These are phyloP conservation scores for Gentiana straminea DNA, from an alignment of 257 asterid genomes.

Conservation along the genomic window DNA sequence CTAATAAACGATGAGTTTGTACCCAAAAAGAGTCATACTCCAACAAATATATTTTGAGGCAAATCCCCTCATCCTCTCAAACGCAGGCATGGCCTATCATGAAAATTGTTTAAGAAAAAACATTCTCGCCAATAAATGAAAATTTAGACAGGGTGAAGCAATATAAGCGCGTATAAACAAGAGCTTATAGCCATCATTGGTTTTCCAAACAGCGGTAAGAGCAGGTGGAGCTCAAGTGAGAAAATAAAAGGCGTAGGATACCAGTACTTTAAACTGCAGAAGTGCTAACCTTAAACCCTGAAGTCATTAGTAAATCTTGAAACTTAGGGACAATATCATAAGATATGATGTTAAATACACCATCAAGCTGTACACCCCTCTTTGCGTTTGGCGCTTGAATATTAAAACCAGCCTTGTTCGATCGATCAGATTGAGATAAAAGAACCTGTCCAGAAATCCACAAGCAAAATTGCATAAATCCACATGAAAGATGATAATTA, in stretches of 20 bases:
- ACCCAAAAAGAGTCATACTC: too few relatives aligned
- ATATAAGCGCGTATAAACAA: neutral
- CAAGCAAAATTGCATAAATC: neutral
- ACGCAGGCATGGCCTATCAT: too few relatives aligned
- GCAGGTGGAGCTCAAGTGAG: neutral
- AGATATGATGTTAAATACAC: constrained; percentile 82
- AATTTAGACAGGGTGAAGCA: too few relatives aligned
- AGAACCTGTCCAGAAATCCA: constrained; percentile 52
- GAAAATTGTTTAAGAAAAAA: too few relatives aligned
- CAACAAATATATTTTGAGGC: too few relatives aligned
- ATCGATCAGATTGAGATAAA: constrained; percentile 71
- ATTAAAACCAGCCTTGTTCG: constrained; percentile 75
- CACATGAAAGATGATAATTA: too few relatives aligned
- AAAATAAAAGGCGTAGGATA: too few relatives aligned
- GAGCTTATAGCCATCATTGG: constrained; percentile 2
- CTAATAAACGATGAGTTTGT: too few relatives aligned
- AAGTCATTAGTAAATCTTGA: constrained; percentile 53
- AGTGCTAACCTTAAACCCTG: constrained; percentile 64
- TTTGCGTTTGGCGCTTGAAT: constrained; percentile 65
- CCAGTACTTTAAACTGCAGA: constrained; percentile 5
- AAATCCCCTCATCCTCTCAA: too few relatives aligned
- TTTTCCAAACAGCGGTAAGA: neutral
- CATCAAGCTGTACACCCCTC: constrained; percentile 64
- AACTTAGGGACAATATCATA: constrained; percentile 81
- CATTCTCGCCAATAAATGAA: too few relatives aligned